Conservation (phyloP, 1,284 basidiomycete species). For the Pseudozyma hubeiensis region DNA sequence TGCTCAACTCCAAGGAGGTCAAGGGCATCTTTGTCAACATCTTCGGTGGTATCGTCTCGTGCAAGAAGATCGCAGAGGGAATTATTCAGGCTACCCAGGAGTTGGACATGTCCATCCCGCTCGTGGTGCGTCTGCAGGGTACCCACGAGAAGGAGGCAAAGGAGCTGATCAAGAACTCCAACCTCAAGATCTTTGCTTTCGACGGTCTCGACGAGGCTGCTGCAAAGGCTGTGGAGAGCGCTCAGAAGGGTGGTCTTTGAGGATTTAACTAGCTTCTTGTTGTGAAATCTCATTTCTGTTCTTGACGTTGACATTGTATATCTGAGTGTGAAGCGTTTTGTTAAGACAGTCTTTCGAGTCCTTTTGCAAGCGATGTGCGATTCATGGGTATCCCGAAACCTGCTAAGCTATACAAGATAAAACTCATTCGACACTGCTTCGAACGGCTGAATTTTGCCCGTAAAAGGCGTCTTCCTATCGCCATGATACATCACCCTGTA, state of each 20-base stretch:
- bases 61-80: constrained; percentile 80
- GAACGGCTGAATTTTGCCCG: constrained; percentile 45
- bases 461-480: constrained; percentile 76
- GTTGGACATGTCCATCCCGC: constrained; percentile 83
- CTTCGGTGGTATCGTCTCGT: constrained; percentile 89
- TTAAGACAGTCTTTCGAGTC: too few species aligned
- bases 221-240: constrained; percentile 53
- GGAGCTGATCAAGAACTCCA: constrained; percentile 79
- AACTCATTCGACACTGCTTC: constrained; percentile 28
- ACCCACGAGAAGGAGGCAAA: constrained; percentile 97
- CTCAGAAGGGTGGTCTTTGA: constrained; percentile 40
- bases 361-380: too few species aligned
- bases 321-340: too few species aligned
- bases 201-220: constrained; percentile 53
- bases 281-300: background rate
- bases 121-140: constrained; percentile 94
- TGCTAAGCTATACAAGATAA: constrained; percentile 26
- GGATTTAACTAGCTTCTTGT: background rate
- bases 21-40: constrained; percentile 98
- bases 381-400: background rate
- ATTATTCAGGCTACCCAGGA: constrained; percentile 98
- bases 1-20: constrained; percentile 88
- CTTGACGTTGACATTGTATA: background rate
- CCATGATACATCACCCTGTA: constrained; percentile 81
- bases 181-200: constrained; percentile 75